phyloP scores from a whole-genome alignment of 495 filamentous ascomycete species.

The Podospora bellae-mahoneyi region DNA sequence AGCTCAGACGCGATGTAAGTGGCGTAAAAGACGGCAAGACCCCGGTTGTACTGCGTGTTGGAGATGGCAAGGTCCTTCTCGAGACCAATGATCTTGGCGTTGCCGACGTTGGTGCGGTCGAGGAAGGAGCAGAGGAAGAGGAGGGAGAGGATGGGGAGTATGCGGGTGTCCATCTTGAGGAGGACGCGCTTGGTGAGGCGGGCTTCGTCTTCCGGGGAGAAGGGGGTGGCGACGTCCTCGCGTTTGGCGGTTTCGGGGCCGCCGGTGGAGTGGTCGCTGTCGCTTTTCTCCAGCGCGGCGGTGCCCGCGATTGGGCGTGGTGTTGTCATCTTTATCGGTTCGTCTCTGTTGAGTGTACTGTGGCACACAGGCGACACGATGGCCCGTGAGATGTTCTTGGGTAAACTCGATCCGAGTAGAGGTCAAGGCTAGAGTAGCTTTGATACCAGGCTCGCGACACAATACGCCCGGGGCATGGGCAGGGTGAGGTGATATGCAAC shows the following conservation, averaged over 20 bases:
- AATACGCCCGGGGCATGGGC: neutral
- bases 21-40: slow-evolving; percentile 53
- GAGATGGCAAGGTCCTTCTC: slow-evolving; percentile 61
- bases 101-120: slow-evolving; percentile 77
- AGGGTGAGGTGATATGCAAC: neutral
- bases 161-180: slow-evolving; percentile 16
- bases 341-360: neutral
- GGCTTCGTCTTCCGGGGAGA: slow-evolving; percentile 1
- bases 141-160: slow-evolving; percentile 48
- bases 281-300: neutral
- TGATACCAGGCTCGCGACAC: no score
- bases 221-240: neutral
- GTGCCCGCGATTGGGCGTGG: neutral
- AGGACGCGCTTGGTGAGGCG: slow-evolving; percentile 5
- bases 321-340: neutral
- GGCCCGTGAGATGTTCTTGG: no score
- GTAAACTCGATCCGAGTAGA: neutral
- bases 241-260: neutral
- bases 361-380: no score
- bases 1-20: slow-evolving; percentile 68
- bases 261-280: slow-evolving; percentile 4
- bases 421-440: no score
- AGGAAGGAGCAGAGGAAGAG: slow-evolving; percentile 62
- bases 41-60: slow-evolving; percentile 66
- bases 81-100: slow-evolving; percentile 74